Percentiles rank a stretch among this genome's conserved stretches.
Conservation (phyloP, 2,329 filamentous ascomycete species). For the Chrysoporthe cubensis region DNA sequence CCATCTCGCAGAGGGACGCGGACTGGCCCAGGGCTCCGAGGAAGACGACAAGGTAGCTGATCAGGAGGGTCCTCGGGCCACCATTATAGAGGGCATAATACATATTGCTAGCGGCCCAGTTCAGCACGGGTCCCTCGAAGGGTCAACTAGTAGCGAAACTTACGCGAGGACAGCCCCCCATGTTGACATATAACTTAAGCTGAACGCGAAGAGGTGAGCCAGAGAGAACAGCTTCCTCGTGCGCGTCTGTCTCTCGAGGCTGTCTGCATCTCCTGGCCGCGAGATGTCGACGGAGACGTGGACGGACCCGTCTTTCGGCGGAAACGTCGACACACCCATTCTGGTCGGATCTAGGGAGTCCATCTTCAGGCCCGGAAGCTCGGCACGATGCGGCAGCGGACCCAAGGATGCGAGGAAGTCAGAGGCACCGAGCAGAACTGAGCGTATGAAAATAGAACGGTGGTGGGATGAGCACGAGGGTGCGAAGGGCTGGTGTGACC, state of each 20-base stretch:
- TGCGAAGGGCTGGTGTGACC: too few species aligned
- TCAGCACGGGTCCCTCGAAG: too few species aligned
- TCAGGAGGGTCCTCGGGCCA: slow-evolving; percentile 38
- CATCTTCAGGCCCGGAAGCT: too few species aligned
- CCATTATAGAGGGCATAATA: slow-evolving; percentile 38
- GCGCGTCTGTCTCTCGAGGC: slow-evolving; percentile 1
- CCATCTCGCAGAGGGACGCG: slow-evolving; percentile 44
- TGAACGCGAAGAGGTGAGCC: slow-evolving; percentile 17
- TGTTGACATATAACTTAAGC: slow-evolving; percentile 10
- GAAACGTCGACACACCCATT: too few species aligned
- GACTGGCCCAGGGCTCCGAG: slow-evolving; percentile 37
- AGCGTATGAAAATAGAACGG: too few species aligned
- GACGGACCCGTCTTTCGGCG: too few species aligned
- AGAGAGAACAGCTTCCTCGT: slow-evolving; percentile 18
- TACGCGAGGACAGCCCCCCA: slow-evolving; percentile 13
- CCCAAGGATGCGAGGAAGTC: too few species aligned
- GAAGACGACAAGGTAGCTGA: slow-evolving; percentile 38
- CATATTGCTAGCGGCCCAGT: slow-evolving; percentile 15
- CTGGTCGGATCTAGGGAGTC: too few species aligned
- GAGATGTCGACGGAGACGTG: neutral
- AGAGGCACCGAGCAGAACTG: too few species aligned
- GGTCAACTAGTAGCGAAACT: neutral
- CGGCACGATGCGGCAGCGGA: too few species aligned
- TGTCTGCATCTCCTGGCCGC: neutral
- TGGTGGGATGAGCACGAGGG: too few species aligned